Evolutionary conservation across 1,284 basidiomycete genomes (phyloP), one percentile per base, ranked within the genome.

Genomic region (Cryptococcus amylolentus): DNA sequence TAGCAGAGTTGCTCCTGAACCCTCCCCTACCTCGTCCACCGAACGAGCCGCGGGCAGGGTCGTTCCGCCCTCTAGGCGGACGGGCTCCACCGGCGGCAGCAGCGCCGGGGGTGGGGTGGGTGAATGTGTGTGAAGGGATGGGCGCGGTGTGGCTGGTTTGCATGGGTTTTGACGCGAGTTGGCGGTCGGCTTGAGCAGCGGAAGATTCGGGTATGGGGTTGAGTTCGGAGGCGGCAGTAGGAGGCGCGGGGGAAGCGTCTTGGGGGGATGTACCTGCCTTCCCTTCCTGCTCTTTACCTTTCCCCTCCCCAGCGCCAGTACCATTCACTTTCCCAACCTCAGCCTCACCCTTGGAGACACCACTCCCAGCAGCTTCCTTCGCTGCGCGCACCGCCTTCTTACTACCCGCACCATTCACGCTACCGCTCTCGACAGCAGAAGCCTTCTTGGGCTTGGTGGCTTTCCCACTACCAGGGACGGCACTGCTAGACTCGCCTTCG

Each of bases 11-110:
- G 31, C 45, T 53, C 37, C 63, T 43, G 55, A 59, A 64, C 8
- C 62, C 67, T 10, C 69, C 69, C 28, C 67, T 60, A 14, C 66
- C 69, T 18, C 69, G 45, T 5, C 57, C 65, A n/a, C 62, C 60
- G 44, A 68, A 69, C 9, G 69, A 68, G 2, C 57, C 59, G n/a
- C 71, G 60, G 23, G 51, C 61, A 35, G 31, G 31, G 45, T 68
- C 66, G 18, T 16, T 27, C 12, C 64, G 58, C 4, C 57, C 62
- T 13, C 70, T 59, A 9, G 65, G 58, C 6, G 56, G 53, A 4
- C 71, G 63, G 23, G 23, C 23, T 23, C 23, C 23, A 23, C 23
- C 23, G 23, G 23, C 23, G 23, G 23, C 23, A n/a, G 42, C 56
- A 3, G 60, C 45, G 26, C 49, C 60, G 16, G 55, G 39, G 27